Evolutionary conservation across 352 stramenopile genomes (phyloP).

Genomic region (Phytophthora kernoviae): DNA sequence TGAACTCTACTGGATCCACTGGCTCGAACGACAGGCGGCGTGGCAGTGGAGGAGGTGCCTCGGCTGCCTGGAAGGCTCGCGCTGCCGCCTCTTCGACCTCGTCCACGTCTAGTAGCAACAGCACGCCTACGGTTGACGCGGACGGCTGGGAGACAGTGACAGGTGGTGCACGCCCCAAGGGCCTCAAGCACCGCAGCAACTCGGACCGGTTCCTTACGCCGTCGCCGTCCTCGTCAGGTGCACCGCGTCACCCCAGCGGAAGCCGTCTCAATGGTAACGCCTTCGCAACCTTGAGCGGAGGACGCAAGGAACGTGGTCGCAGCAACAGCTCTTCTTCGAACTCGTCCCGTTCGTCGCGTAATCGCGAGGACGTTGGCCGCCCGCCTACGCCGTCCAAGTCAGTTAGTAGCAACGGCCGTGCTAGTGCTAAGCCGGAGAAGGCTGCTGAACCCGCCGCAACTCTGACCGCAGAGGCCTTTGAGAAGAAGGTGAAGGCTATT

Average conservation of each 20-base stretch:
- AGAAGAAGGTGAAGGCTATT: slow-evolving; percentile 88
- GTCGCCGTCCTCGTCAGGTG: slow-evolving; percentile 12
- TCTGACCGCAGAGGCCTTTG: slow-evolving; percentile 62
- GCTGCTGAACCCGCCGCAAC: slow-evolving; percentile 12
- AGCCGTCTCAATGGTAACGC: slow-evolving; percentile 38
- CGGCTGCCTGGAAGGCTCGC: slow-evolving; percentile 68
- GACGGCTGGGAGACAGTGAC: slow-evolving; percentile 82
- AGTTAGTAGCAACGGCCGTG: slow-evolving; percentile 11
- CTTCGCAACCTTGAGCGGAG: slow-evolving; percentile 47
- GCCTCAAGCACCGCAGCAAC: slow-evolving; percentile 68
- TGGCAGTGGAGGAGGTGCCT: slow-evolving; percentile 48
- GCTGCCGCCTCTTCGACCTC: slow-evolving; percentile 19
- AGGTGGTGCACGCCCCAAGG: slow-evolving; percentile 50
- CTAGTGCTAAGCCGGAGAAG: slow-evolving; percentile 22
- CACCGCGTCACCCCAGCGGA: slow-evolving; percentile 43
- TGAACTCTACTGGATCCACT: slow-evolving; percentile 37
- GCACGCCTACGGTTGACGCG: slow-evolving; percentile 37
- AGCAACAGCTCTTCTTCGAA: slow-evolving; percentile 61
- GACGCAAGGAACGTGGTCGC: slow-evolving; percentile 53
- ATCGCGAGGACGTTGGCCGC: slow-evolving; percentile 24
- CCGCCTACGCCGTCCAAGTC: slow-evolving; percentile 50
- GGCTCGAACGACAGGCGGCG: slow-evolving; percentile 46
- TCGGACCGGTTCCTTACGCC: slow-evolving; percentile 48
- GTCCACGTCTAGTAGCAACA: slow-evolving; percentile 17
- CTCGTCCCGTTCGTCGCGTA: slow-evolving; percentile 29